Base-by-base conservation (phyloP, 768 basidiomycete genomes). In the Inosperma sp. region DNA sequence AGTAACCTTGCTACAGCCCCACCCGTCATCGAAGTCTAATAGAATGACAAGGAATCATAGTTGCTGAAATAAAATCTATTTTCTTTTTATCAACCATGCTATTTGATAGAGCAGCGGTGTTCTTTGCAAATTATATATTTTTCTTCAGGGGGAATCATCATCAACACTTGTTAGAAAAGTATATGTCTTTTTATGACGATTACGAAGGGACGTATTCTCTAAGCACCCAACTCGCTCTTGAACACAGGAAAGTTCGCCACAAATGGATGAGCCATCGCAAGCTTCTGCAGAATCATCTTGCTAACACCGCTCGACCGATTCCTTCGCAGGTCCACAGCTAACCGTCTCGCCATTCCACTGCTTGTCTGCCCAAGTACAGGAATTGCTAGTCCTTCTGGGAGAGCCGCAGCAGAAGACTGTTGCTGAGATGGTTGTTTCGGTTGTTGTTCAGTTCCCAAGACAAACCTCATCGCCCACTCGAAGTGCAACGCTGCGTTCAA, bases 191-290 rank as follows among this genome's bases (percentile, higher is more conserved):
- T n/a, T n/a, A n/a, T n/a, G n/a, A n/a, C n/a, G n/a, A n/a, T n/a
- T n/a, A n/a, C n/a, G n/a, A n/a, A n/a, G n/a, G n/a, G n/a, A n/a
- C n/a, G n/a, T n/a, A n/a, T n/a, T n/a, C n/a, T n/a, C n/a, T n/a
- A n/a, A n/a, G n/a, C n/a, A n/a, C 44, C 41, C 30, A 69, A 62
- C 58, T 75, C 67, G 49, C 56, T 64, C 55, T 70, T 77, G 64
- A 88, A 88, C 17, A 78, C 77, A 4, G 87, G 86, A 66, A 90
- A 90, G 59, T 83, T 89, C 26, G 84, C 74, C 9, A 83, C 77
- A 62, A 90, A 88, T 0, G 81, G 72, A 48, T 80, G 77, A 7
- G 80, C 80, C 14, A 83, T 73, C 19, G 77, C 70, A 37, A 91
- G 65, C 37, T 81, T 74, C 57, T 88, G 82, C 27, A 80, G 65